phyloP scores from a whole-genome alignment of 768 basidiomycete genomes.

The Suillus variegatus region DNA sequence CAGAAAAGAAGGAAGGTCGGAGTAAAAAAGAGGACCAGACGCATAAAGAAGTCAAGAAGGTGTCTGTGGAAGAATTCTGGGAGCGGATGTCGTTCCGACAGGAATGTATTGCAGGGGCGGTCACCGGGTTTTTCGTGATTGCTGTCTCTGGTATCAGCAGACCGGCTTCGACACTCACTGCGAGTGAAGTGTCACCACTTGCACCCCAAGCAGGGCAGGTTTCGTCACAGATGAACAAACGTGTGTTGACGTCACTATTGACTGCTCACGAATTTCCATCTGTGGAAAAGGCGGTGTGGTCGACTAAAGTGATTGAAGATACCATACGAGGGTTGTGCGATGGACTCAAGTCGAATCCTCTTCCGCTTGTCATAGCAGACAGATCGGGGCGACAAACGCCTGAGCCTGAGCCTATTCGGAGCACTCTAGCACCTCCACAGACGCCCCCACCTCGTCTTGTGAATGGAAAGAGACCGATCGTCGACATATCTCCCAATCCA shows the following conservation, averaged over 20 bases:
- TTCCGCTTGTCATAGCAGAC: conserved; percentile 13
- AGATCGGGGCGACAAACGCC: conserved; percentile 41
- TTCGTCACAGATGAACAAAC: conserved; percentile 63
- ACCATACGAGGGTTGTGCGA: conserved; percentile 73
- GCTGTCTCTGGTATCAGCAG: conserved; percentile 40
- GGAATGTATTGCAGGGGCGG: conserved; percentile 87
- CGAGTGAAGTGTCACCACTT: conserved; percentile 41
- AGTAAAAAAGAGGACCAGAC: conserved; percentile 36
- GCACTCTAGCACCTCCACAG: conserved; percentile 44
- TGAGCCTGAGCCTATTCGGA: conserved; percentile 33
- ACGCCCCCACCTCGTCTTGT: conserved; percentile 50
- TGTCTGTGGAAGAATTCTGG: conserved; percentile 87
- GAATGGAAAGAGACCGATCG: conserved; percentile 29
- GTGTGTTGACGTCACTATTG: conserved; percentile 67
- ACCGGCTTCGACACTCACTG: conserved; percentile 8
- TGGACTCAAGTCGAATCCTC: conserved; percentile 43
- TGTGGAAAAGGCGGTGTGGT: conserved; percentile 60
- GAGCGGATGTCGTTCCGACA: conserved; percentile 96
- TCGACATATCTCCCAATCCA: conserved; percentile 63
- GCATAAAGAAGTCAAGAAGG: conserved; percentile 57
- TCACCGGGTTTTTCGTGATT: conserved; percentile 92
- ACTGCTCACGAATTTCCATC: conserved; percentile 80
- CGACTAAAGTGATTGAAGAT: conserved; percentile 70
- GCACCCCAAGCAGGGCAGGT: conserved; percentile 63
- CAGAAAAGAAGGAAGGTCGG: conserved; percentile 28